Conservation (phyloP, 441 rosid genomes). For the Metrosideros polymorpha region DNA sequence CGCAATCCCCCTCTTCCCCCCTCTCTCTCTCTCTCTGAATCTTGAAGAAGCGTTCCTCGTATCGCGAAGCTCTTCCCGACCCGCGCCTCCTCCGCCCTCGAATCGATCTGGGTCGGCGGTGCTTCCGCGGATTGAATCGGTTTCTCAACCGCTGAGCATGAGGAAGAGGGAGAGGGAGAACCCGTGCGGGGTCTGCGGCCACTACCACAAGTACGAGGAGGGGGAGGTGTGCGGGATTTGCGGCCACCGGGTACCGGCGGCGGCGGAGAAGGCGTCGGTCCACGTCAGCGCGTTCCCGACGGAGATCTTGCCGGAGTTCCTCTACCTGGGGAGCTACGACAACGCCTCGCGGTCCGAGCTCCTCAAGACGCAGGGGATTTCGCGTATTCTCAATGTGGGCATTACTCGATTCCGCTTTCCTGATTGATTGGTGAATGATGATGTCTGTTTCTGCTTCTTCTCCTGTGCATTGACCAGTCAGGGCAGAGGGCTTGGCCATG, state of each 20-base stretch:
- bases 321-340: constrained; percentile 88
- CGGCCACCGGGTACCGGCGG: constrained; percentile 64
- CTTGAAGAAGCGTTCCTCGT: not conserved
- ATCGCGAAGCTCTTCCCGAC: not conserved
- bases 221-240: constrained; percentile 94
- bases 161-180: constrained; percentile 98
- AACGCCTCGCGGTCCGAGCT: constrained; percentile 96
- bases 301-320: constrained; percentile 86
- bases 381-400: constrained; percentile 81
- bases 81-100: not conserved
- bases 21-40: not conserved
- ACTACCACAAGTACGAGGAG: constrained; percentile 96
- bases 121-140: not conserved
- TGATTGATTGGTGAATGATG: not conserved
- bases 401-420: not conserved
- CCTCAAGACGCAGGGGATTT: constrained; percentile 79
- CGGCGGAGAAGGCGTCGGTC: constrained; percentile 30
- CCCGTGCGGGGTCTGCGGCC: constrained; percentile 91
- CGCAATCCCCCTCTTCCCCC: not conserved
- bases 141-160: constrained; percentile 23
- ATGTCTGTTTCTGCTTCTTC: not conserved
- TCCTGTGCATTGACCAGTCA: not conserved
- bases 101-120: not conserved
- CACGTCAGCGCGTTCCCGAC: constrained; percentile 83
- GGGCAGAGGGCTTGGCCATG: not conserved